These are phyloP conservation scores for Medicago lupulina DNA, from an alignment of 306 rosid genomes.

Conservation along the genomic window DNA sequence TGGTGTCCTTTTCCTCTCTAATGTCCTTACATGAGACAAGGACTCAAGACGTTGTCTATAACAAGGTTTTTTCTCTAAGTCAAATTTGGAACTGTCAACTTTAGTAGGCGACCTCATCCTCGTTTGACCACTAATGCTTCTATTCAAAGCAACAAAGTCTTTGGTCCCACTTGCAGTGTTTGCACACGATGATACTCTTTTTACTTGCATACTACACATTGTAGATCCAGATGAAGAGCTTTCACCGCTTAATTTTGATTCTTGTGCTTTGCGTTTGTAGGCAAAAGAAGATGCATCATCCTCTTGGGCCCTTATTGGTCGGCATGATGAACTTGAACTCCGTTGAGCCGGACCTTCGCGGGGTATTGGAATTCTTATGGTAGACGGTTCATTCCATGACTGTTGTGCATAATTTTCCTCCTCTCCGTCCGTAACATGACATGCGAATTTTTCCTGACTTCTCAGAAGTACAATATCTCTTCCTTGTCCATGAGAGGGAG, in stretches of 20 bases:
- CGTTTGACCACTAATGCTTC: conserved; percentile 57
- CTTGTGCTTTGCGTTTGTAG: conserved; percentile 53
- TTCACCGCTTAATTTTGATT: conserved; percentile 50
- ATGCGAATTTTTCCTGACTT: conserved; percentile 40
- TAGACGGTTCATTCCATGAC: conserved; percentile 40
- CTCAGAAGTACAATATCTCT: conserved; percentile 51
- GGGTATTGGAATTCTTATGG: conserved; percentile 48
- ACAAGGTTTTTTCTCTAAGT: conserved; percentile 59
- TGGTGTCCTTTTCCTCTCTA: conserved; percentile 62
- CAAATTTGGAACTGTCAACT: conserved; percentile 60
- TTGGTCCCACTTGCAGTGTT: conserved; percentile 56
- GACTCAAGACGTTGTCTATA: conserved; percentile 51
- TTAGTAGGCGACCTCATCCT: conserved; percentile 58
- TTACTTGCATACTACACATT: conserved; percentile 49
- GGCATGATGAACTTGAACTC: conserved; percentile 53
- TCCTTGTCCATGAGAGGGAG: conserved; percentile 49
- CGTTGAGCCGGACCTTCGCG: conserved; percentile 52
- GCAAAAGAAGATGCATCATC: conserved; percentile 51
- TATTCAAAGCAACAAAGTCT: conserved; percentile 80
- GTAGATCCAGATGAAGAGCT: conserved; percentile 52
- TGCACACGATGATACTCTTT: conserved; percentile 58
- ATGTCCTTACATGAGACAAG: conserved; percentile 53
- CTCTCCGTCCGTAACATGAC: conserved; percentile 49
- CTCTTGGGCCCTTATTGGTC: conserved; percentile 43
- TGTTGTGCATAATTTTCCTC: conserved; percentile 36